These are phyloP conservation scores for Lodderomyces beijingensis DNA, from an alignment of 1,139 yeast species.

Conservation along the genomic window DNA sequence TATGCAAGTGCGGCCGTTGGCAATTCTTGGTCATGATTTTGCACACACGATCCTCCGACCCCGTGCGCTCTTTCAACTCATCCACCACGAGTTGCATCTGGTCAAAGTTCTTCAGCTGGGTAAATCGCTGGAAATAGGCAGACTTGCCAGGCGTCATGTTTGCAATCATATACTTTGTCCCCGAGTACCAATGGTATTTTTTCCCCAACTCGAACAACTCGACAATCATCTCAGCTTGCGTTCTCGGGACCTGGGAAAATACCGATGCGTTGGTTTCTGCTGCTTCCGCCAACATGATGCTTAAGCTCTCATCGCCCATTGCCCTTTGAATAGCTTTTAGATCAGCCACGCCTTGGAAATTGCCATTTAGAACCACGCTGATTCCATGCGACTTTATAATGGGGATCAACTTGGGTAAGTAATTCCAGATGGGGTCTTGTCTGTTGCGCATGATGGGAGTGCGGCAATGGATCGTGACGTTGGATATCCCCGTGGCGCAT, in stretches of 20 bases:
- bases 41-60: constrained; percentile 17
- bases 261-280: constrained; percentile 87
- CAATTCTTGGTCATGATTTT: constrained; percentile 30
- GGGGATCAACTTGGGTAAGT: constrained; percentile 56
- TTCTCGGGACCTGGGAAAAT: constrained; percentile 37
- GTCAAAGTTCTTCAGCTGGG: constrained; percentile 52
- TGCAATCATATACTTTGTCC: constrained; percentile 74
- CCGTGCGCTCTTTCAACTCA: constrained; percentile 19
- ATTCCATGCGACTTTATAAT: constrained; percentile 64
- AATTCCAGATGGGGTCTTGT: constrained; percentile 69
- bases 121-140: constrained; percentile 52
- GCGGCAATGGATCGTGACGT: constrained; percentile 87
- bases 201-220: constrained; percentile 48
- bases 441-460: constrained; percentile 87
- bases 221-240: constrained; percentile 49
- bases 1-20: constrained; percentile 24
- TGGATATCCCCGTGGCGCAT: constrained; percentile 72
- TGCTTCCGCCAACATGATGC: constrained; percentile 91
- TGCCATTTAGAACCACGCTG: constrained; percentile 79
- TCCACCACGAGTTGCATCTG: constrained; percentile 39
- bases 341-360: constrained; percentile 53
- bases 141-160: constrained; percentile 81
- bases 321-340: constrained; percentile 46
- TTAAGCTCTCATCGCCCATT: constrained; percentile 52
- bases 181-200: constrained; percentile 59